phyloP scores from a whole-genome alignment of 495 filamentous ascomycete genomes.

The Aspergillus taichungensis region DNA sequence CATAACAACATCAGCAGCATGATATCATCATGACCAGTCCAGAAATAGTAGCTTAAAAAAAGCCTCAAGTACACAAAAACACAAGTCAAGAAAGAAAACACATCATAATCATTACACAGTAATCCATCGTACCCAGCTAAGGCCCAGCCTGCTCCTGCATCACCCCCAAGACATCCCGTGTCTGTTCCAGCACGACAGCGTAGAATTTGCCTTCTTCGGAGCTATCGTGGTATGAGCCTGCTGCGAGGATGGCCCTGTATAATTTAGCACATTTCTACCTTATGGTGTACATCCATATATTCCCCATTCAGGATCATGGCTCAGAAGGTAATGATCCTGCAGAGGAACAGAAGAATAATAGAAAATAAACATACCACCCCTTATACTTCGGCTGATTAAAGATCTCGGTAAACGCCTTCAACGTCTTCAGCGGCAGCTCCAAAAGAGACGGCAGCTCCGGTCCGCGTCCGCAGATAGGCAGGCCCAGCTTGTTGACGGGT shows the following conservation, averaged over 20 bases:
- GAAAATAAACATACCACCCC: constrained; percentile 39
- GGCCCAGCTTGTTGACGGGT: constrained; percentile 36
- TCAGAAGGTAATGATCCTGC: not conserved
- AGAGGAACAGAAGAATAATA: constrained; percentile 3
- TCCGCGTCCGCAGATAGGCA: constrained; percentile 31
- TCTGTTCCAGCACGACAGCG: constrained; percentile 34
- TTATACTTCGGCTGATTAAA: constrained; percentile 40
- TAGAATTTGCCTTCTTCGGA: constrained; percentile 36
- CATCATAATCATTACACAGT: constrained; percentile 5
- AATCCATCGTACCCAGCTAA: too few species aligned
- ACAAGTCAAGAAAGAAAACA: constrained; percentile 7
- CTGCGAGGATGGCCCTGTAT: constrained; percentile 28
- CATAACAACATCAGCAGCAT: too few species aligned
- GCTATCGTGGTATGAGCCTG: constrained; percentile 34
- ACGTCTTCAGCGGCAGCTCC: constrained; percentile 29
- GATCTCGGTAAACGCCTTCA: constrained; percentile 36
- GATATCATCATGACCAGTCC: too few species aligned
- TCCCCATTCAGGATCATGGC: too few species aligned
- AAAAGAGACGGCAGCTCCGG: constrained; percentile 32
- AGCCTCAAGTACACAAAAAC: too few species aligned
- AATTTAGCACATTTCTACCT: not conserved
- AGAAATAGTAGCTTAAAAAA: too few species aligned
- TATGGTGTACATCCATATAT: too few species aligned
- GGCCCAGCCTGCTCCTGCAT: too few species aligned
- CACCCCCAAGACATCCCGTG: not conserved